Evolutionary conservation across 352 stramenopile species (phyloP), one percentile per base, ranked within the genome.

Genomic region (Phytophthora podocarpi): DNA sequence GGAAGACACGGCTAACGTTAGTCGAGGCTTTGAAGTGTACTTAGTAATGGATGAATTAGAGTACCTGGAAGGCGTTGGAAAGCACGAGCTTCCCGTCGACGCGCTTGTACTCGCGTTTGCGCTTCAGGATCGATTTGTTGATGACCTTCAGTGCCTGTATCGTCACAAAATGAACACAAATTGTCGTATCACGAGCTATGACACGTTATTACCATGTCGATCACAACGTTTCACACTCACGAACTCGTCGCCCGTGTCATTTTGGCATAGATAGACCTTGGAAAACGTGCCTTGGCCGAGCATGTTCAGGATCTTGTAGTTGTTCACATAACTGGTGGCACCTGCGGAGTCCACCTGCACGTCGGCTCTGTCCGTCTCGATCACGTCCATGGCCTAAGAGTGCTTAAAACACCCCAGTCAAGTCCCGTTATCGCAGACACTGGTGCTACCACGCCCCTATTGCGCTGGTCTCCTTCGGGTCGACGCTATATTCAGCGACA

Each of bases 101-200:
- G 30, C 78, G 80, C 32, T 94, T 92, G 71, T 85, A 91, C 66
- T 94, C 85, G 40, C 85, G 79, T 49, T 92, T 92, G 36, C 81
- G 81, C 70, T 94, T 92, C 27, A 94, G 62, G 35, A 92, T 91
- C 16, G 82, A 94, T 41, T 92, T 94, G 65, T 92, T 91, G n/a
- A 94, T 70, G 45, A 91, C 72, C 46, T 94, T 94, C 30, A 94
- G 70, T 5, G 85, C 85, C 82, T 94, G 27, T n/a, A n/a, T n/a
- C n/a, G n/a, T n/a, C n/a, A n/a, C n/a, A n/a, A n/a, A n/a, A 59
- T 34, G 9, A 16, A 15, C 32, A 31, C 7, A 46, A 27, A 30
- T 16, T 23, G 16, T 41, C 23, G n/a, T n/a, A n/a, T n/a, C n/a
- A n/a, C n/a, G n/a, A n/a, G n/a, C n/a, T n/a, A n/a, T n/a, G n/a